These are phyloP conservation scores for Phaeosphaeriaceae sp. DNA, from an alignment of 2,329 filamentous ascomycete species.

Conservation along the genomic window DNA sequence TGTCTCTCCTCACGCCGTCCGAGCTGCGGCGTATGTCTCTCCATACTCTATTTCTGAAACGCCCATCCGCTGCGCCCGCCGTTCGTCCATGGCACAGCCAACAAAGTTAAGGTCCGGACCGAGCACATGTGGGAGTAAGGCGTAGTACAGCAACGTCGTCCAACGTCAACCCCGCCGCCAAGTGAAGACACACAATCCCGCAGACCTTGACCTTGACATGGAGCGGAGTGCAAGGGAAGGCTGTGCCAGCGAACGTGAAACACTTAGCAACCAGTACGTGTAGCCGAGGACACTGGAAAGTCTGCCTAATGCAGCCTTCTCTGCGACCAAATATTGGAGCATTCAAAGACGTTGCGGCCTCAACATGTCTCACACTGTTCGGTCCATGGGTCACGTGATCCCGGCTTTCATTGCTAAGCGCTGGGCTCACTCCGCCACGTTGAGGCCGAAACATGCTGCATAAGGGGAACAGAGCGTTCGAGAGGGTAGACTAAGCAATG, in stretches of 20 bases:
- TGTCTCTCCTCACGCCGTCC: not conserved
- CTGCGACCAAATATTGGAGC: conserved; percentile 15
- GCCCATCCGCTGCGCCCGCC: not conserved
- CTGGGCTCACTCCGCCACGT: conserved; percentile 10
- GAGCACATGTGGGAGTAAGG: not conserved
- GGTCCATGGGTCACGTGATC: conserved; percentile 9
- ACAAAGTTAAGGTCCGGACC: conserved; percentile 1
- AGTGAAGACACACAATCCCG: not conserved
- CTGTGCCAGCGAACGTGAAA: not conserved
- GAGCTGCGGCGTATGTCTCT: not conserved
- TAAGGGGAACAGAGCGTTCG: not conserved
- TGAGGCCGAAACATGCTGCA: conserved; percentile 9
- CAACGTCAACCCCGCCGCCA: not conserved
- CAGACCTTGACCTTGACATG: not conserved
- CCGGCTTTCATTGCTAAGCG: conserved; percentile 9
- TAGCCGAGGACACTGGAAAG: not conserved
- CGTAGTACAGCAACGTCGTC: not conserved
- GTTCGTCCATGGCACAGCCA: not conserved
- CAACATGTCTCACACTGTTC: conserved; percentile 21
- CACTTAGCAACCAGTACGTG: not conserved
- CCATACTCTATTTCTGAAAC: not conserved
- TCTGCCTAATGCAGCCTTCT: conserved; percentile 7
- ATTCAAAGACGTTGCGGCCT: conserved; percentile 4
- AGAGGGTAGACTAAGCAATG: not conserved
- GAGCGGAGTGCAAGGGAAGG: not conserved